phyloP scores from a whole-genome alignment of 352 stramenopile species.

The Globisporangium emineosum region DNA sequence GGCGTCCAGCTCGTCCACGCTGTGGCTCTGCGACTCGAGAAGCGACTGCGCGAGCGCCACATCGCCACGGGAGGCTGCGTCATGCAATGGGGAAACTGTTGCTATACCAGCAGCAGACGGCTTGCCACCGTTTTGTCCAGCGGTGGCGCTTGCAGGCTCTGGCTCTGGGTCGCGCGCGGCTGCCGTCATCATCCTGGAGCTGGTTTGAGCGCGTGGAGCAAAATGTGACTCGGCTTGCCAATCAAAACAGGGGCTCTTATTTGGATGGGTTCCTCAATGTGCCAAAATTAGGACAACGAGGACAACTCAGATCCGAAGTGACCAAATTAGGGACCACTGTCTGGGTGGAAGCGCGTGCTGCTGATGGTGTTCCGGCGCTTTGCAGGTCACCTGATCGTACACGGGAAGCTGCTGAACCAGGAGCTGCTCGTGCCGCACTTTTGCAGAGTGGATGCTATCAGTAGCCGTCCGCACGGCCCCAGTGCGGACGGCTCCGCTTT shows the following conservation, averaged over 20 bases:
- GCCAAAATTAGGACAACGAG: too few species aligned
- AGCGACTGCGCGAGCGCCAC: slow-evolving; percentile 4
- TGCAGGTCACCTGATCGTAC: slow-evolving; percentile 22
- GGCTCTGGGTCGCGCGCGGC: not conserved
- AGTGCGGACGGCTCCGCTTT: slow-evolving; percentile 15
- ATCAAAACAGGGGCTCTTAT: too few species aligned
- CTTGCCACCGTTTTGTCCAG: not conserved
- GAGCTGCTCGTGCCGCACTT: slow-evolving; percentile 36
- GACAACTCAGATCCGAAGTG: too few species aligned
- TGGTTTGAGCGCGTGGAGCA: too few species aligned
- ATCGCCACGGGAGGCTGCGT: not conserved
- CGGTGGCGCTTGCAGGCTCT: not conserved
- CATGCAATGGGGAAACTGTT: not conserved
- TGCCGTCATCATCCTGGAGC: not conserved
- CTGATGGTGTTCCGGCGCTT: slow-evolving; percentile 31
- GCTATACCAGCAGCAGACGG: too few species aligned
- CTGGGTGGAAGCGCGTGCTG: slow-evolving; percentile 14
- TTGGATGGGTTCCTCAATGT: too few species aligned
- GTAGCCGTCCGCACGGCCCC: not conserved
- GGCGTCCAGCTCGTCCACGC: slow-evolving; percentile 9
- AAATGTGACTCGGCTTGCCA: too few species aligned
- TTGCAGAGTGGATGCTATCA: not conserved
- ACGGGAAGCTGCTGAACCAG: slow-evolving; percentile 43
- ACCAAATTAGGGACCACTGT: too few species aligned
- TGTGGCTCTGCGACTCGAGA: not conserved